Evolutionary conservation across 352 stramenopile genomes (phyloP).

Genomic region (Phytophthora quininea): DNA sequence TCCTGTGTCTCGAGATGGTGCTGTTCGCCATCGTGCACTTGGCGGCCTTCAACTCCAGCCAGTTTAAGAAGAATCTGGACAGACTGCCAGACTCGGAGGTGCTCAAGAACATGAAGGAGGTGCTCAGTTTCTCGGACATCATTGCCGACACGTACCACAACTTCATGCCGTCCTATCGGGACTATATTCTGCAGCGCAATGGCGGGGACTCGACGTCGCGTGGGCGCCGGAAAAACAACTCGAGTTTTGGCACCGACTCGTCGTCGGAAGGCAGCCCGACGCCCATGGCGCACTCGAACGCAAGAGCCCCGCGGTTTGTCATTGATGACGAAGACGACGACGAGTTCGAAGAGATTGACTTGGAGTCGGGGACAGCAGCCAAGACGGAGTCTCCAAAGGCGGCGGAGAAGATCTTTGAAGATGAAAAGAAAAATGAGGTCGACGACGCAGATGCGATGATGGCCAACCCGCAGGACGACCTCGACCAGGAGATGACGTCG

Average conservation of each 20-base stretch:
- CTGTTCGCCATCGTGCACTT: conserved; percentile 80
- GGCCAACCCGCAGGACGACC: conserved; percentile 41
- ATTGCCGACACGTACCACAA: conserved; percentile 87
- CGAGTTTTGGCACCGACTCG: conserved; percentile 54
- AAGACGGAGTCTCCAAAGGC: neutral
- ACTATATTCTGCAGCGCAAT: conserved; percentile 85
- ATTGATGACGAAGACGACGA: conserved; percentile 80
- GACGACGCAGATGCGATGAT: conserved; percentile 21
- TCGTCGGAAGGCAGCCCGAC: conserved; percentile 60
- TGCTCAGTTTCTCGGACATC: conserved; percentile 81
- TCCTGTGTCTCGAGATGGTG: conserved; percentile 92
- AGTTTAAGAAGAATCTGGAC: conserved; percentile 86
- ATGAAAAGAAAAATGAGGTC: conserved; percentile 4
- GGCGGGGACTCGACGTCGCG: conserved; percentile 40
- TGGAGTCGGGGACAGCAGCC: conserved; percentile 29
- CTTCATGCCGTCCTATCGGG: conserved; percentile 86
- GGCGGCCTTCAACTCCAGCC: conserved; percentile 78
- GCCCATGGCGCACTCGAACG: conserved; percentile 61
- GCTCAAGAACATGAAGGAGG: conserved; percentile 91
- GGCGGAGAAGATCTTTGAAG: conserved; percentile 12
- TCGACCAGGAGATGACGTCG: conserved; percentile 11
- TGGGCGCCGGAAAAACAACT: conserved; percentile 39
- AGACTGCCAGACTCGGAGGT: conserved; percentile 77
- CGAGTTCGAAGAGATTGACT: conserved; percentile 44
- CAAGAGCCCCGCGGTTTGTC: conserved; percentile 63